Percentiles rank a stretch among this genome's conserved stretches.
Evolutionary conservation across 202 grass and related monocot genomes (phyloP).

Genomic region (Schoenoplectus tabernaemontani): DNA sequence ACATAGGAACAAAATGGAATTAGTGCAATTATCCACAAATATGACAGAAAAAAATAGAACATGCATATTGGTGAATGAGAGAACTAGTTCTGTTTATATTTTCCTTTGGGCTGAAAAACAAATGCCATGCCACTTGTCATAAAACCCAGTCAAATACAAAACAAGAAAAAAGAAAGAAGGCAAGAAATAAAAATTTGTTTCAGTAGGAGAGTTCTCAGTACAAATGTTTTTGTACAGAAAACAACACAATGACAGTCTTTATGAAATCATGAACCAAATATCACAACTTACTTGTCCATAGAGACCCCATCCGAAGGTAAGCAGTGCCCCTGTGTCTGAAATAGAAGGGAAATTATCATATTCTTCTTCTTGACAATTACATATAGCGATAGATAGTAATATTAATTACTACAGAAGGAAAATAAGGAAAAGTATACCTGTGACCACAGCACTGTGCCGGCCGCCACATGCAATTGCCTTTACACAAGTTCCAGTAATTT

Average conservation of each 20-base stretch:
- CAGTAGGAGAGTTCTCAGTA: neutral
- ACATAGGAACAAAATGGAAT: constrained; percentile 24
- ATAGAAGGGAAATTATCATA: constrained; percentile 27
- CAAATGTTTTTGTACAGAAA: neutral
- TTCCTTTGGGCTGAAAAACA: neutral
- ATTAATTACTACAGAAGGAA: neutral
- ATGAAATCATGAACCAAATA: constrained; percentile 11
- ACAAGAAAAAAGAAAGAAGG: neutral
- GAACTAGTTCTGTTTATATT: neutral
- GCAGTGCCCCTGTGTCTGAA: constrained; percentile 78
- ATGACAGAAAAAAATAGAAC: neutral
- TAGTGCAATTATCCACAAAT: neutral
- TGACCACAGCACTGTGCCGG: constrained; percentile 91
- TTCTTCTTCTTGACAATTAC: neutral
- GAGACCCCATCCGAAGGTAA: constrained; percentile 96
- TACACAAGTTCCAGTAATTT: constrained; percentile 61
- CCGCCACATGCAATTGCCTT: constrained; percentile 95
- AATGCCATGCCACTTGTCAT: neutral
- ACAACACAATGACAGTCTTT: neutral
- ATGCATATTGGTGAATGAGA: neutral
- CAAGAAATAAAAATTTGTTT: neutral
- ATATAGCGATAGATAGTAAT: neutral
- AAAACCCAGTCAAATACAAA: neutral
- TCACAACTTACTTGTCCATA: constrained; percentile 73
- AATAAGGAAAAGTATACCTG: constrained; percentile 36